Conservation (phyloP, 208 protist species). For the Leishmania tarentolae region DNA sequence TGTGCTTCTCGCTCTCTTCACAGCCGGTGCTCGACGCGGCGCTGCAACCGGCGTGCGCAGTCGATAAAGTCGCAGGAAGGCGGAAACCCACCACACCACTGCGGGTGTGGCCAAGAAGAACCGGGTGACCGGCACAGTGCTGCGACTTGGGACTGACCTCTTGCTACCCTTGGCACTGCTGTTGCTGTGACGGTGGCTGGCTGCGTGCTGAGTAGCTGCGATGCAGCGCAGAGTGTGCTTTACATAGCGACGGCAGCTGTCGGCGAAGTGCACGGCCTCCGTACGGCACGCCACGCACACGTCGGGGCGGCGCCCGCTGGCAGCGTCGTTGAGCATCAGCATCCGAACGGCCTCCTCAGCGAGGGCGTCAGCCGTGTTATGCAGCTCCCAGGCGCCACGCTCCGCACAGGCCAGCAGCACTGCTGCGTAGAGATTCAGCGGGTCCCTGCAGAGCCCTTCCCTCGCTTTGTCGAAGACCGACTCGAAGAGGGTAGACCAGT, state of each 20-base stretch:
- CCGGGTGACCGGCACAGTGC: conserved; percentile 13
- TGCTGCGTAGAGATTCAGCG: conserved; percentile 35
- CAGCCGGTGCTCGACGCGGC: background rate
- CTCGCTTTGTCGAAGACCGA: conserved; percentile 40
- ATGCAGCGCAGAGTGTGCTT: conserved; percentile 17
- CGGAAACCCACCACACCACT: conserved; percentile 42
- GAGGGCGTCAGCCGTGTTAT: conserved; percentile 30
- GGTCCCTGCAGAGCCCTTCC: conserved; percentile 44
- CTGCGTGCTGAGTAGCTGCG: background rate
- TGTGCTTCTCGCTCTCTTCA: background rate
- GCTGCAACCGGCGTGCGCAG: conserved; percentile 16
- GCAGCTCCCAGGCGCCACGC: conserved; percentile 26
- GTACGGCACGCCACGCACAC: conserved; percentile 35
- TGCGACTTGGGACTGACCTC: background rate
- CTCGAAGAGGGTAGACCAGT: conserved; percentile 50
- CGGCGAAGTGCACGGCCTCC: conserved; percentile 15
- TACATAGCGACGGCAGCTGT: conserved; percentile 26
- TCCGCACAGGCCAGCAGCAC: conserved; percentile 51
- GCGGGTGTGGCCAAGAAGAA: conserved; percentile 51
- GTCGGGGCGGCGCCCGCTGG: conserved; percentile 22
- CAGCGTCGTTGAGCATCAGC: conserved; percentile 20
- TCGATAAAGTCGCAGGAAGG: conserved; percentile 42
- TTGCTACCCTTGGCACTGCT: background rate
- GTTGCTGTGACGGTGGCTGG: background rate
- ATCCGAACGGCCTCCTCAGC: conserved; percentile 29